Conservation (phyloP, 768 basidiomycete genomes). For the Myochromella boudieri region DNA sequence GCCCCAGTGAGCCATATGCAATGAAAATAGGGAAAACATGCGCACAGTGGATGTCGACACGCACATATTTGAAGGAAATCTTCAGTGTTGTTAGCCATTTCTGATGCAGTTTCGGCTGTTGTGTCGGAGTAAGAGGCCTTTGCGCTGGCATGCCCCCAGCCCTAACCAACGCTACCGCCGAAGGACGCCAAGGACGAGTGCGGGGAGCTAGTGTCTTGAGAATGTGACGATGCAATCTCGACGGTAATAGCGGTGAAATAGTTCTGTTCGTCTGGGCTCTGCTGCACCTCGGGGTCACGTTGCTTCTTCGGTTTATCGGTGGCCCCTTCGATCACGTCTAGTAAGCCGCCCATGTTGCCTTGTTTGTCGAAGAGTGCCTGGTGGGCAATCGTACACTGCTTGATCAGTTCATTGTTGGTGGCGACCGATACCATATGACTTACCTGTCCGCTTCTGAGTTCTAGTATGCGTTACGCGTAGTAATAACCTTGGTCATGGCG, state of each 20-base stretch:
- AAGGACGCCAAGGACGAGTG: not conserved
- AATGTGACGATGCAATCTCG: not conserved
- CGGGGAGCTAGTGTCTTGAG: not conserved
- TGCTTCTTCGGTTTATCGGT: not conserved
- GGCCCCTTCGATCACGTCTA: not conserved
- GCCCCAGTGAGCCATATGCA: not conserved
- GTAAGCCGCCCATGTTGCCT: not conserved
- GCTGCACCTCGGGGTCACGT: not conserved
- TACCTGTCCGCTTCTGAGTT: no score
- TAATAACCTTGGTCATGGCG: no score
- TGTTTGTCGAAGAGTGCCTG: no score
- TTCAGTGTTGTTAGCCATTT: conserved; percentile 13
- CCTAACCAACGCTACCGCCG: not conserved
- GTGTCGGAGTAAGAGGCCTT: not conserved
- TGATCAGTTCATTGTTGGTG: no score
- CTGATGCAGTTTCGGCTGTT: not conserved
- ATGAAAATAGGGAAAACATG: not conserved
- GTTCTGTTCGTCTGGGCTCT: not conserved
- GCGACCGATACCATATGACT: no score
- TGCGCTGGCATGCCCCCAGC: not conserved
- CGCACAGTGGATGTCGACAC: conserved; percentile 9
- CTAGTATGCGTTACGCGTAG: no score
- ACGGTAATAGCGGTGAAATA: conserved; percentile 1
- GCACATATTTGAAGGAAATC: conserved; percentile 10
- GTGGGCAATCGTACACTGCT: no score